phyloP scores from a whole-genome alignment of 2,329 filamentous ascomycete genomes.

The Sclerotiophoma versabilis region DNA sequence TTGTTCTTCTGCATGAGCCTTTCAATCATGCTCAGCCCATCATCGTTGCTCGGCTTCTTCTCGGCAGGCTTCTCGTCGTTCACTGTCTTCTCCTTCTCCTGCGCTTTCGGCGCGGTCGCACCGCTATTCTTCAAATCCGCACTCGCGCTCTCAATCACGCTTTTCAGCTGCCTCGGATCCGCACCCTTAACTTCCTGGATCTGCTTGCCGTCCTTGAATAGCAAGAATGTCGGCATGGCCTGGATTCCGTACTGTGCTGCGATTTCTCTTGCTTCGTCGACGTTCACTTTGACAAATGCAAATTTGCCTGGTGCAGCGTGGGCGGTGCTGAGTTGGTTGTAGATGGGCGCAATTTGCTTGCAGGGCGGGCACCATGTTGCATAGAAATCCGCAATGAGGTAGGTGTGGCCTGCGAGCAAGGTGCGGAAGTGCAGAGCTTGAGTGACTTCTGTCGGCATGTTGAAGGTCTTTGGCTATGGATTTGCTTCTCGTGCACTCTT shows the following conservation, averaged over 20 bases:
- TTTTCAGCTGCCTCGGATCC: constrained; percentile 37
- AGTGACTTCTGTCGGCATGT: constrained; percentile 43
- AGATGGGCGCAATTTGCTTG: constrained; percentile 61
- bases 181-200: constrained; percentile 41
- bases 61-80: constrained; percentile 17
- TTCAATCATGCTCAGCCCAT: constrained; percentile 29
- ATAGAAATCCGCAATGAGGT: constrained; percentile 60
- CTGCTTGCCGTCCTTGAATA: constrained; percentile 44
- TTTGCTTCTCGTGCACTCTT: background rate
- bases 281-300: constrained; percentile 63
- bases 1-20: constrained; percentile 20
- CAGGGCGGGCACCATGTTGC: constrained; percentile 66
- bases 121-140: constrained; percentile 11
- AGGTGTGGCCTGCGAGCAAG: constrained; percentile 44
- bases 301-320: constrained; percentile 55
- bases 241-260: constrained; percentile 58
- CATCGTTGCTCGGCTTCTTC: constrained; percentile 44
- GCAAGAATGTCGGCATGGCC: constrained; percentile 51
- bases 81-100: constrained; percentile 14
- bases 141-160: constrained; percentile 30
- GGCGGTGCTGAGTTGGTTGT: constrained; percentile 59
- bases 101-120: constrained; percentile 10
- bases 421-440: constrained; percentile 45
- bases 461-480: constrained; percentile 8
- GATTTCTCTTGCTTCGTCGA: constrained; percentile 60